These are phyloP conservation scores for Calocybe indica DNA, from an alignment of 768 basidiomycete genomes.

Conservation along the genomic window DNA sequence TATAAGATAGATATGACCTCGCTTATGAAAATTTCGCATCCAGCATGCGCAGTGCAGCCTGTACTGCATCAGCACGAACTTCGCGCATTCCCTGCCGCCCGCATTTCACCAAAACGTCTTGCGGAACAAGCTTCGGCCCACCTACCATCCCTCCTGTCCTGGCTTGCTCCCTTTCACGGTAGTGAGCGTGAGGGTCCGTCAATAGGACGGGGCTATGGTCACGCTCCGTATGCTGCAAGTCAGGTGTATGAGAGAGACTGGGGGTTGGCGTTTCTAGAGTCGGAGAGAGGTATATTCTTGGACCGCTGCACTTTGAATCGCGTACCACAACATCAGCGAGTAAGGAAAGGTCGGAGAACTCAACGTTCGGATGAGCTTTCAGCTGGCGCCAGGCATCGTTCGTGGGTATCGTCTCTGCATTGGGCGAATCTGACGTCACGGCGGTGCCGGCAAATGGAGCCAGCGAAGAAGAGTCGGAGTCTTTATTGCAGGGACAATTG, in stretches of 20 bases:
- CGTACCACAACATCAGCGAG: slow-evolving; percentile 88
- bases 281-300: slow-evolving; percentile 53
- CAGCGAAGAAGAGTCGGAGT: not conserved
- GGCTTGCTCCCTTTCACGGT: slow-evolving; percentile 36
- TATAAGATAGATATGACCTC: slow-evolving; percentile 1
- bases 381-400: slow-evolving; percentile 81
- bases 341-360: slow-evolving; percentile 76
- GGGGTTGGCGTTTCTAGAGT: slow-evolving; percentile 43
- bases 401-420: slow-evolving; percentile 61
- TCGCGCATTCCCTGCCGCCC: slow-evolving; percentile 58
- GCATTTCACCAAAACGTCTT: slow-evolving; percentile 57
- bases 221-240: slow-evolving; percentile 1
- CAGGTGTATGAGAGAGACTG: slow-evolving; percentile 36
- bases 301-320: slow-evolving; percentile 70
- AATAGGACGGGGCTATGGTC: slow-evolving; percentile 33
- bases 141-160: slow-evolving; percentile 19
- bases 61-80: slow-evolving; percentile 69
- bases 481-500: slow-evolving; percentile 41
- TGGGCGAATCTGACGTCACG: not conserved
- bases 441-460: not conserved
- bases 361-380: slow-evolving; percentile 84
- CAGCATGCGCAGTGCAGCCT: slow-evolving; percentile 68
- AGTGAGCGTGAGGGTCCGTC: slow-evolving; percentile 49
- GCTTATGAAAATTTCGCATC: slow-evolving; percentile 52
- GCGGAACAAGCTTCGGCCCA: slow-evolving; percentile 50